Percentiles rank a stretch among this genome's conserved stretches.
phyloP scores from a whole-genome alignment of 1,284 basidiomycete species.

The Testicularia cyperi region DNA sequence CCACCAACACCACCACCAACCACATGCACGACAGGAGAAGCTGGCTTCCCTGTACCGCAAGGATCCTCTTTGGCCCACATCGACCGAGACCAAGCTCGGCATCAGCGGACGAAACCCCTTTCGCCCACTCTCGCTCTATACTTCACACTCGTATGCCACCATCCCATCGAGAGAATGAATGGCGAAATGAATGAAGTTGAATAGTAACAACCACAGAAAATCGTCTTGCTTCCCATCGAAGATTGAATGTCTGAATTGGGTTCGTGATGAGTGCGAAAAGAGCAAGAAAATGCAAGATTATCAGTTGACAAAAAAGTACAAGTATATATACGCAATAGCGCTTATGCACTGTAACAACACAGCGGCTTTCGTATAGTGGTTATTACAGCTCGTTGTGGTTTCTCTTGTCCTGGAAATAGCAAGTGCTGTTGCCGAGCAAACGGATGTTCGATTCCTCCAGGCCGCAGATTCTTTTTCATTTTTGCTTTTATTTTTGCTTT shows the following conservation, averaged over 20 bases:
- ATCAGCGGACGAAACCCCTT: neutral
- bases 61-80: neutral
- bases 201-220: no score
- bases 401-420: neutral
- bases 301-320: no score
- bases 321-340: no score
- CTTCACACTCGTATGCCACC: no score
- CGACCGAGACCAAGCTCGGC: no score
- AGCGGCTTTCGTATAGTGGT: conserved; percentile 4
- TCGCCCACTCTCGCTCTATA: neutral
- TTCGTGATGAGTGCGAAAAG: no score
- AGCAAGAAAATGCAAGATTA: no score
- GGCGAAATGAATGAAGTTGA: no score
- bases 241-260: no score
- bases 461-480: conserved; percentile 1
- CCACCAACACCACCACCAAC: neutral
- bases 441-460: conserved; percentile 38
- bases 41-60: neutral
- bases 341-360: no score
- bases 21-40: neutral
- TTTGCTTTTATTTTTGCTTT: neutral
- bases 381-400: conserved; percentile 4
- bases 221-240: no score
- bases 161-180: no score
- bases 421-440: conserved; percentile 14